phyloP scores from a whole-genome alignment of 495 filamentous ascomycete genomes.

The Neurospora cerealis region DNA sequence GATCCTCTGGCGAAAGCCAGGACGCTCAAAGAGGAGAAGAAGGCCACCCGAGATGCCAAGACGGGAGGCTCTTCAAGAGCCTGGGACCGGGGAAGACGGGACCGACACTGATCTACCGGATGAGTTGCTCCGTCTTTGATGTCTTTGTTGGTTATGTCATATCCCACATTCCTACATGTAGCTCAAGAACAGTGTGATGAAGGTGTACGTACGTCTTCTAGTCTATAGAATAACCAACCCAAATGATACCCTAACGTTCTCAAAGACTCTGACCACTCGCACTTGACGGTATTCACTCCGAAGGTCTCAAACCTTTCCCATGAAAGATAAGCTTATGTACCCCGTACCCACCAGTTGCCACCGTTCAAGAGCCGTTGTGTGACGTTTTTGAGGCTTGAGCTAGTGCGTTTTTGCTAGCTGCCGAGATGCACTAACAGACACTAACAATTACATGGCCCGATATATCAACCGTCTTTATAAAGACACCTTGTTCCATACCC shows the following conservation, averaged over 20 bases:
- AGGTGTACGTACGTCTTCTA: not conserved
- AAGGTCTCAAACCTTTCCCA: not conserved
- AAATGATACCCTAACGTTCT: not conserved
- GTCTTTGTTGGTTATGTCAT: not conserved
- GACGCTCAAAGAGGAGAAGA: constrained; percentile 56
- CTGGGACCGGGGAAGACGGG: constrained; percentile 30
- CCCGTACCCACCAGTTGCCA: not conserved
- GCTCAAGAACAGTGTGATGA: not conserved
- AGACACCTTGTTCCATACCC: not conserved
- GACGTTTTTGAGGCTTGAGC: not conserved
- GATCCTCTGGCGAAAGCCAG: constrained; percentile 81
- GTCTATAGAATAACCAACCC: not conserved
- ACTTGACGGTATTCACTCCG: not conserved
- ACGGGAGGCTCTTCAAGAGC: constrained; percentile 40
- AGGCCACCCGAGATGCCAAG: constrained; percentile 39
- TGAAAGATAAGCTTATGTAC: not conserved
- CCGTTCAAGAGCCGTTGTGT: not conserved
- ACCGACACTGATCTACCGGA: not conserved
- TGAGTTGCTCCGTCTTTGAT: not conserved
- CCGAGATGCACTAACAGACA: not conserved
- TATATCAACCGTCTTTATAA: not conserved
- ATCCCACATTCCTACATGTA: not conserved
- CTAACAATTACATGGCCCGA: not conserved
- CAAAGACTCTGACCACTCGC: not conserved
- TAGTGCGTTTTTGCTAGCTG: not conserved